Evolutionary conservation across 352 stramenopile genomes (phyloP), one percentile per base, ranked within the genome.

Genomic region (Phytophthora fragariae): DNA sequence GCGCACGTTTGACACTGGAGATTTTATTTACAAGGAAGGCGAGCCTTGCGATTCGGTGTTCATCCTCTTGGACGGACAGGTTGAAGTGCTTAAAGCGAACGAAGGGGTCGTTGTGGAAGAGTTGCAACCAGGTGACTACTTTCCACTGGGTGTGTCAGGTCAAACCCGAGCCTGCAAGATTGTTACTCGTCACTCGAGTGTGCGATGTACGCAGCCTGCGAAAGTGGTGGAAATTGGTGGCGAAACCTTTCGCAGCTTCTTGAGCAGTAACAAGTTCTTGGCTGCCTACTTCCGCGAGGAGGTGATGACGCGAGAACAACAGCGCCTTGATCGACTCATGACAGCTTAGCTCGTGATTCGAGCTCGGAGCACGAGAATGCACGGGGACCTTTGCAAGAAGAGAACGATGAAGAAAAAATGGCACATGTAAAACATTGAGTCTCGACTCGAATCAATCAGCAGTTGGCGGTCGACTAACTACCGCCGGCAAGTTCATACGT

Each of bases 191-290:
- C 85, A 92, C 68, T 89, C 87, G 47, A 95, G 85, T 27, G 86
- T 93, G 49, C 84, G 84, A 19, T 92, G 85, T 70, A 92, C 77
- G 15, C 66, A 90, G 55, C 83, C 83, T 37, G 89, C 85, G 12
- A 86, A 84, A 49, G 83, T 95, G 27, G 81, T 95, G 19, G 88
- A 95, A 68, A 94, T 95, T 57, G 83, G 87, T 17, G 88, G 88
- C 5, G 86, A 95, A 65, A 90, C 85, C 3, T 95, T 95, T 65
- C 88, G 88, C 33, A 95, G 88, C 65, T 95, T 95, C 52, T 73
- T 95, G 31, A 85, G 87, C 53, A 95, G 88, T 68, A 91, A 93
- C 69, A 85, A 93, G 73, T 95, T 95, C 62, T 83, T 94, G 64
- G 82, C 85, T 8, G 89, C 88, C 27, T 95, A 92, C 63, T 95